Evolutionary conservation across 257 asterid genomes (phyloP), one percentile per base, ranked within the genome.

Genomic region (Ajuga chamaepitys): DNA sequence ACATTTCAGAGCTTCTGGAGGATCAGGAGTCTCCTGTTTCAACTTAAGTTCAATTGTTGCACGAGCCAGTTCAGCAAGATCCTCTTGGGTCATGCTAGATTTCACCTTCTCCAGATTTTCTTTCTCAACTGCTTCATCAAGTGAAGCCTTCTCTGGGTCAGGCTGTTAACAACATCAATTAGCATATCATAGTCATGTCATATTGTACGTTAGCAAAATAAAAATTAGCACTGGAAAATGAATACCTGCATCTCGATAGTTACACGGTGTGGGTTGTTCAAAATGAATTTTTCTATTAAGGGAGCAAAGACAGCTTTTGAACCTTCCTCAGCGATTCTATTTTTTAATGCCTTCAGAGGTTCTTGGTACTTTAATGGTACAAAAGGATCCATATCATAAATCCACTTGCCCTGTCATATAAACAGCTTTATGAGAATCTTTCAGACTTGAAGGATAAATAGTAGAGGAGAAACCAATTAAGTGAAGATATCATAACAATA

Each of bases 21-120:
- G 88, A 62, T 94, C 99, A 24, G 99, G 99, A 54, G 99, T 94
- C 78, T 94, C 99, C 70, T 94, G 99, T 78, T 90, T 90, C 83
- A 88, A 52, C 79, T 83, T 89, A 48, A 94, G 84, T 63, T 90
- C 97, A 53, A 80, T 87, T 18, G 99, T 94, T 50, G 96, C 88
- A 70, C 95, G 96, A 44, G 97, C 93, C 69, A 94, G 80, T 77
- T 94, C 99, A 63, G 97, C 97, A 78, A 94, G 99, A 81, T 94
- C 99, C 82, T 83, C 99, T 35, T 76, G 73, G 62, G 99, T 94
- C 99, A 94, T 78, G 80, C 81, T 83, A 68, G 83, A 80, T 81
- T 86, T 94, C 72, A 90, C 83, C 82, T 76, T 86, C 46, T 85
- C 86, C 78, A 94, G 68, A 52, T 38, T 75, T 80, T 86, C 87